Base-by-base conservation (phyloP, 2,329 filamentous ascomycete species). In the Pleoardoris graminearum region DNA sequence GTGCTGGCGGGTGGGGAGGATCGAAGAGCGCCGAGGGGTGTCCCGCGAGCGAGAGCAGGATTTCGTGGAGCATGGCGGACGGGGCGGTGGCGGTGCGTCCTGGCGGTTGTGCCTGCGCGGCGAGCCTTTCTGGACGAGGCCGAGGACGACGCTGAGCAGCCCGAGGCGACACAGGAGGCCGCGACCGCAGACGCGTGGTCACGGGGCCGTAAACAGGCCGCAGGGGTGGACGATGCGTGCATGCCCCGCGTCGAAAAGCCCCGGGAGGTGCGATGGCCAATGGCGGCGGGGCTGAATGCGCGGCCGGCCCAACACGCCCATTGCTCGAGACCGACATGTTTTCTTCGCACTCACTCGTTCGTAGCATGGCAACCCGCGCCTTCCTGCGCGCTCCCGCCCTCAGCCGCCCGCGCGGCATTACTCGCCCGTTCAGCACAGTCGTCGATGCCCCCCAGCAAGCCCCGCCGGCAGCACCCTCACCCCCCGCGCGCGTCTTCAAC, bases 11-110 rank as follows among this genome's bases (percentile, higher is more conserved):
- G 63, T n/a, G n/a, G n/a, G n/a, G n/a, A n/a, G 75, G 59, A 72
- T 83, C 82, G 77, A 97, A 89, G 70, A 97, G 84, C 62, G 91
- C 88, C 60, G 93, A 97, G 59, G 90, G 88, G 77, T 97, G 90
- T 62, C 94, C 93, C 67, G 92, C 95, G 75, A 97, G 86, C 74
- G 92, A 93, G 75, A 99, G 87, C 75, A 97, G 86, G 78, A 99
- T 91, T 81, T 99, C 94, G 84, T 97, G 94, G 74, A 99, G 89
- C 94, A 99, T 99, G 64, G 14, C 10, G 27, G 25, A 12, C 27
- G 67, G 49, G 51, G 56, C 16, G 66, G 64, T 32, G 54, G 44
- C 42, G 44, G 33, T 21, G 50, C 46, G 47, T 50, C 44, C 48
- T 29, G 45, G 54, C 12, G 56, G 47, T 35, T 50, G 51, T 36